Evolutionary conservation across 2,329 filamentous ascomycete genomes (phyloP).

Genomic region (Phialophora verrucosa): DNA sequence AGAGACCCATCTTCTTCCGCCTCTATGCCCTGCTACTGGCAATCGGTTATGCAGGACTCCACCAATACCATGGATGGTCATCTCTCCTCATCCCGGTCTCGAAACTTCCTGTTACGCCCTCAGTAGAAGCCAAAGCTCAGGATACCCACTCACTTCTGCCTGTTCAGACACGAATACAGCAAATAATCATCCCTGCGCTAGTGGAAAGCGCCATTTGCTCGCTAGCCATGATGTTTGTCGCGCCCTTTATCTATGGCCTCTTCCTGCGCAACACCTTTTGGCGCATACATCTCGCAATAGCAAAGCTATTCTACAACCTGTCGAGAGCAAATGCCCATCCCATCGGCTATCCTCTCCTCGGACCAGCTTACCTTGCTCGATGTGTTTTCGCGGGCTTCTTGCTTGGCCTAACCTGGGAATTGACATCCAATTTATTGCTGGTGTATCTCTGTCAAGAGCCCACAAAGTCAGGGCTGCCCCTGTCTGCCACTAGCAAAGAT

Average conservation of each 20-base stretch:
- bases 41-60: conserved; percentile 67
- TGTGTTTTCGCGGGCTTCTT: conserved; percentile 68
- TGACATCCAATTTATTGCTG: conserved; percentile 77
- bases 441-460: conserved; percentile 81
- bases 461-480: conserved; percentile 79
- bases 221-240: conserved; percentile 53
- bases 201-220: conserved; percentile 44
- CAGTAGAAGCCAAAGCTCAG: conserved; percentile 42
- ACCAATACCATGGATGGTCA: conserved; percentile 77
- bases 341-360: conserved; percentile 61
- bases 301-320: conserved; percentile 75
- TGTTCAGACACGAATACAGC: conserved; percentile 49
- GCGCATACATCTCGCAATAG: conserved; percentile 71
- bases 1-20: conserved; percentile 81
- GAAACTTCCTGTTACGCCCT: conserved; percentile 42
- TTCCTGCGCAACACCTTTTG: conserved; percentile 69
- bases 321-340: conserved; percentile 70
- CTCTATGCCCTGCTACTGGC: conserved; percentile 72
- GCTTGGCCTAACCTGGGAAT: conserved; percentile 75
- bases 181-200: conserved; percentile 43
- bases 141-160: conserved; percentile 47
- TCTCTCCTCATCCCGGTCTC: conserved; percentile 61
- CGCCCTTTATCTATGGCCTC: conserved; percentile 65
- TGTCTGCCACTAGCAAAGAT: conserved; percentile 85
- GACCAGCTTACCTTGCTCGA: conserved; percentile 49